Conservation (phyloP, 2,329 filamentous ascomycete genomes). For the Simplicillium sp. region DNA sequence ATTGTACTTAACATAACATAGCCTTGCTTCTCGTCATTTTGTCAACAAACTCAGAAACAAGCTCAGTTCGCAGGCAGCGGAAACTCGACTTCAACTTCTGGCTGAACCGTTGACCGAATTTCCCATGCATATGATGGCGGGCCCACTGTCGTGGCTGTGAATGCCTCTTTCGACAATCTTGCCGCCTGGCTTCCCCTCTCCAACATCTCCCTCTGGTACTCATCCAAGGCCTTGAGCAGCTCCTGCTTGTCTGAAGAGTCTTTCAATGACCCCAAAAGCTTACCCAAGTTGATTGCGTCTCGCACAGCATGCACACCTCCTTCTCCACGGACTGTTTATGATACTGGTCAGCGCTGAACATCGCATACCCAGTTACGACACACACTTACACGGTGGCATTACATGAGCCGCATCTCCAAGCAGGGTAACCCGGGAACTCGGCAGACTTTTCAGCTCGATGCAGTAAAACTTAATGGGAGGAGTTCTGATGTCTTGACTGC, state of each 20-base stretch:
- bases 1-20: too few relatives aligned
- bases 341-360: neutral
- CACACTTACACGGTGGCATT: constrained; percentile 19
- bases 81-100: too few relatives aligned
- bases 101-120: too few relatives aligned
- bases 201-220: constrained; percentile 16
- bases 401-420: constrained; percentile 33
- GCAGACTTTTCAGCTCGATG: constrained; percentile 19
- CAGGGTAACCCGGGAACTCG: constrained; percentile 23
- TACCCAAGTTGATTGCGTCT: constrained; percentile 10
- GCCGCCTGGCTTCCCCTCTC: constrained; percentile 14
- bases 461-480: constrained; percentile 21
- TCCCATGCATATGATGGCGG: neutral
- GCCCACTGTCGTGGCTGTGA: neutral
- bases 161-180: neutral
- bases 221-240: neutral
- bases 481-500: constrained; percentile 10
- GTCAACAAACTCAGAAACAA: too few relatives aligned
- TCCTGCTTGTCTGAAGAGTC: constrained; percentile 4
- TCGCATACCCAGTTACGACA: neutral
- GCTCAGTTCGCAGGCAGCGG: too few relatives aligned
- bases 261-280: constrained; percentile 10
- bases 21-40: too few relatives aligned
- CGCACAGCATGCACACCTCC: constrained; percentile 34
- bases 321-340: constrained; percentile 26